phyloP scores from a whole-genome alignment of 768 basidiomycete species.

The Mycena maculata region DNA sequence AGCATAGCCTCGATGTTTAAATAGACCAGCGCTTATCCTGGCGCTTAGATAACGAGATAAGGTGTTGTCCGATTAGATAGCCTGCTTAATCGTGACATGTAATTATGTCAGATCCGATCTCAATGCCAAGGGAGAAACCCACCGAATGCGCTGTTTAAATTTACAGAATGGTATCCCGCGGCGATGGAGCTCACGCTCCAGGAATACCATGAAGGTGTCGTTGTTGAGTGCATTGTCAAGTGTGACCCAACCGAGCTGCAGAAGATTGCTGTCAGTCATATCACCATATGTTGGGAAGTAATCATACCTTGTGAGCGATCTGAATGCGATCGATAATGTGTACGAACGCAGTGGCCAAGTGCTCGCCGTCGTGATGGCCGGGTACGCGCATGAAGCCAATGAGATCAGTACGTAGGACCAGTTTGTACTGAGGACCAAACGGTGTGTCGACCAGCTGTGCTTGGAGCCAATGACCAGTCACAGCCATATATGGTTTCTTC shows the following conservation, averaged over 20 bases:
- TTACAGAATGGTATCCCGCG: slow-evolving; percentile 13
- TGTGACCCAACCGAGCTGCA: slow-evolving; percentile 27
- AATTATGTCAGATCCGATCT: too few species aligned
- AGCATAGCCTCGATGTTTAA: too few species aligned
- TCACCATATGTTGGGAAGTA: background rate
- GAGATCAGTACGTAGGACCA: slow-evolving; percentile 44
- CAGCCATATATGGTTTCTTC: slow-evolving; percentile 52
- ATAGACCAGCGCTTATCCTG: too few species aligned
- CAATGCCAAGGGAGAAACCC: background rate
- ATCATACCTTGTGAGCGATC: slow-evolving; percentile 42
- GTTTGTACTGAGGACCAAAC: slow-evolving; percentile 38
- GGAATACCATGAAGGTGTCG: slow-evolving; percentile 21
- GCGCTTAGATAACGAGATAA: too few species aligned
- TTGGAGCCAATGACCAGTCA: slow-evolving; percentile 57
- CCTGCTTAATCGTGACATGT: too few species aligned
- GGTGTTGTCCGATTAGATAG: too few species aligned
- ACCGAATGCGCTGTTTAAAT: slow-evolving; percentile 19
- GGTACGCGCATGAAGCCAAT: slow-evolving; percentile 51
- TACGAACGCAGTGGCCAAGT: slow-evolving; percentile 49
- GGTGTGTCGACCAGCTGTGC: slow-evolving; percentile 24
- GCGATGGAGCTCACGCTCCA: background rate
- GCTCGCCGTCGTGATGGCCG: slow-evolving; percentile 50
- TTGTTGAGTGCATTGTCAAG: slow-evolving; percentile 26
- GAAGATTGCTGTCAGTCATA: background rate
- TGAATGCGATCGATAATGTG: slow-evolving; percentile 42